A percentile compares a stretch with the other conserved stretches of the same genome.
These are phyloP conservation scores for Aureobasidium sp. DNA, from an alignment of 2,329 filamentous ascomycete species.

Conservation along the genomic window DNA sequence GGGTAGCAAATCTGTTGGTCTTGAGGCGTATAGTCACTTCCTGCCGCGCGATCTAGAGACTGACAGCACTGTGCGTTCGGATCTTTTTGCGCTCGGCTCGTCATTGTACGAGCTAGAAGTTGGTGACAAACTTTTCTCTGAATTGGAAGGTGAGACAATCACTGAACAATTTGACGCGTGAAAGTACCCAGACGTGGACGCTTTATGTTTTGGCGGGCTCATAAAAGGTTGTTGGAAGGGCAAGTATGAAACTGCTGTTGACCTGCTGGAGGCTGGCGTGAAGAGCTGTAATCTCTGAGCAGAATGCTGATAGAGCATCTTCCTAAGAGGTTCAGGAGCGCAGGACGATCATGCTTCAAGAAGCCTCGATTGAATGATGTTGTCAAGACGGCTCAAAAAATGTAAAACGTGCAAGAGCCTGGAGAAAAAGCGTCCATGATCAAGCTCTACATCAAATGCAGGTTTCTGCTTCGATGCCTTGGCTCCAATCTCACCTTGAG, in stretches of 20 bases:
- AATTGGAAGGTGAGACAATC: neutral
- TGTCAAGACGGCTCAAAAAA: too few relatives aligned
- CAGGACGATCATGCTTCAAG: too few relatives aligned
- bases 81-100: conserved; percentile 14
- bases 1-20: neutral
- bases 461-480: too few relatives aligned
- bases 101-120: conserved; percentile 9
- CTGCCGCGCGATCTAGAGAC: conserved; percentile 9
- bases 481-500: too few relatives aligned
- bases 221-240: neutral
- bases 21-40: conserved; percentile 11
- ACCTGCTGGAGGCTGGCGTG: neutral
- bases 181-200: neutral
- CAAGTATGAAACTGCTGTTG: neutral
- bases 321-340: too few relatives aligned
- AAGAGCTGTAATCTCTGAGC: neutral
- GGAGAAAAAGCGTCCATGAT: too few relatives aligned
- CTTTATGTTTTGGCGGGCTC: neutral
- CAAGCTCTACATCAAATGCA: too few relatives aligned
- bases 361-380: too few relatives aligned
- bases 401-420: too few relatives aligned
- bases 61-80: conserved; percentile 8
- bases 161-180: neutral
- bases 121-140: neutral
- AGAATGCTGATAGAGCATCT: neutral